Percentiles rank a stretch among this genome's conserved stretches.
These are phyloP conservation scores for Lentinula detonsa DNA, from an alignment of 768 basidiomycete genomes.

Conservation along the genomic window DNA sequence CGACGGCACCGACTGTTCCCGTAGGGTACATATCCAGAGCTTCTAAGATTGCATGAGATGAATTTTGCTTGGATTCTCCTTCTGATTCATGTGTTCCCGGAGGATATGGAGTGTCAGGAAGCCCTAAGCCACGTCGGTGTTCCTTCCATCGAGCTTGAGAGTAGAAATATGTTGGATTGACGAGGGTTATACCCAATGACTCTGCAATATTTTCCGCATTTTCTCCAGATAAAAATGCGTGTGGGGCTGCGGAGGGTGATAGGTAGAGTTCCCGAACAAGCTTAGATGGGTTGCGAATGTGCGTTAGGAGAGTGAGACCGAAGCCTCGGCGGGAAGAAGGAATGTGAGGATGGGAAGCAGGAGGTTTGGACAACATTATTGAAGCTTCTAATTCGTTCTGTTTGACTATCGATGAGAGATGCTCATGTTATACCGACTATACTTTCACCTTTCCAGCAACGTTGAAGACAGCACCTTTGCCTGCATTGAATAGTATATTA, in stretches of 20 bases:
- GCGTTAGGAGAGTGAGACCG: constrained; percentile 60
- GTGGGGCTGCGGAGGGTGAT: constrained; percentile 52
- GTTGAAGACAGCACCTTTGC: constrained; percentile 82
- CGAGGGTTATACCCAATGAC: constrained; percentile 47
- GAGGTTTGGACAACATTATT: constrained; percentile 76
- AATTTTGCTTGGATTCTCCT: constrained; percentile 3
- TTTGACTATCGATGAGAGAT: background rate
- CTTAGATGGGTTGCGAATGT: constrained; percentile 65
- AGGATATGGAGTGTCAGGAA: constrained; percentile 62
- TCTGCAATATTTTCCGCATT: constrained; percentile 58
- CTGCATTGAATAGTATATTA: constrained; percentile 72
- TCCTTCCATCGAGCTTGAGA: constrained; percentile 72
- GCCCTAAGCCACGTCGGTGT: constrained; percentile 65
- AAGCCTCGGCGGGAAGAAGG: constrained; percentile 55
- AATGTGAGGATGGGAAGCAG: constrained; percentile 55
- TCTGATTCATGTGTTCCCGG: constrained; percentile 12
- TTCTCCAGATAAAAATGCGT: constrained; percentile 64
- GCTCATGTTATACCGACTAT: background rate
- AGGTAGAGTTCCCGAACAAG: constrained; percentile 70
- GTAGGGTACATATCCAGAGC: constrained; percentile 55
- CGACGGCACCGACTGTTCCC: constrained; percentile 84
- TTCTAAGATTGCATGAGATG: background rate
- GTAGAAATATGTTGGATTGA: constrained; percentile 75
- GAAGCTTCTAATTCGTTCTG: constrained; percentile 83
- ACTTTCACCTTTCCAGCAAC: constrained; percentile 61